Evolutionary conservation across 2,329 filamentous ascomycete genomes (phyloP).

Genomic region (Botrytis hyacinthi): DNA sequence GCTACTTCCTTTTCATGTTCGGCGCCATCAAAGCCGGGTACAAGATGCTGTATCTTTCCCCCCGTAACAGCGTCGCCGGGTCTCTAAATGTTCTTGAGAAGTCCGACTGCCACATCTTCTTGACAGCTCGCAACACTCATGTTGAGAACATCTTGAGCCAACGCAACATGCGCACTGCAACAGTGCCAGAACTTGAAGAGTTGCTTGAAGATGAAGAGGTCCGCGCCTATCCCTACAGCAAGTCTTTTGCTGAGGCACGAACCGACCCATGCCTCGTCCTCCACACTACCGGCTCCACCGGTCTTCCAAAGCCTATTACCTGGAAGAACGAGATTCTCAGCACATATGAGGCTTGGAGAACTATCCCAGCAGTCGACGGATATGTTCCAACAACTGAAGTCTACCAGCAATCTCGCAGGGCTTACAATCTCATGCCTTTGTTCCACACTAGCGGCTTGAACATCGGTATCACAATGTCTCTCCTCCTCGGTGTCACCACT

Average conservation of each 20-base stretch:
- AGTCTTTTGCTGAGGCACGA: slow-evolving; percentile 39
- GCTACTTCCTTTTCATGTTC: slow-evolving; percentile 26
- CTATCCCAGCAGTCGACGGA: slow-evolving; percentile 24
- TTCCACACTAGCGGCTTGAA: slow-evolving; percentile 32
- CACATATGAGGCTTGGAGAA: slow-evolving; percentile 31
- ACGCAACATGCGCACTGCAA: slow-evolving; percentile 20
- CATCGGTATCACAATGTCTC: slow-evolving; percentile 27
- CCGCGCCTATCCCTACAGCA: slow-evolving; percentile 36
- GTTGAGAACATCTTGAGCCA: slow-evolving; percentile 24
- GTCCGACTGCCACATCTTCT: slow-evolving; percentile 34
- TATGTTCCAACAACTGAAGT: slow-evolving; percentile 80
- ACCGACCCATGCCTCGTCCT: slow-evolving; percentile 43
- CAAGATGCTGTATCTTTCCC: slow-evolving; percentile 41
- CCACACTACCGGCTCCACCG: slow-evolving; percentile 46
- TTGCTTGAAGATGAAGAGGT: slow-evolving; percentile 33
- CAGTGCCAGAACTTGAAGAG: slow-evolving; percentile 35
- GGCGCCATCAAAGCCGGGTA: slow-evolving; percentile 41
- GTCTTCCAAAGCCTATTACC: slow-evolving; percentile 45
- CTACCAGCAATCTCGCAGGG: slow-evolving; percentile 25
- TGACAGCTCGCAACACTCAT: slow-evolving; percentile 22
- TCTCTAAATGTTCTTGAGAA: slow-evolving; percentile 40
- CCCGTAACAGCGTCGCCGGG: slow-evolving; percentile 40
- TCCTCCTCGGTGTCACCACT: slow-evolving; percentile 29
- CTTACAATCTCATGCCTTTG: slow-evolving; percentile 30
- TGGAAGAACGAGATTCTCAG: slow-evolving; percentile 26